Evolutionary conservation across 2,329 filamentous ascomycete genomes (phyloP).

Genomic region (Penicillium sclerotiorum): DNA sequence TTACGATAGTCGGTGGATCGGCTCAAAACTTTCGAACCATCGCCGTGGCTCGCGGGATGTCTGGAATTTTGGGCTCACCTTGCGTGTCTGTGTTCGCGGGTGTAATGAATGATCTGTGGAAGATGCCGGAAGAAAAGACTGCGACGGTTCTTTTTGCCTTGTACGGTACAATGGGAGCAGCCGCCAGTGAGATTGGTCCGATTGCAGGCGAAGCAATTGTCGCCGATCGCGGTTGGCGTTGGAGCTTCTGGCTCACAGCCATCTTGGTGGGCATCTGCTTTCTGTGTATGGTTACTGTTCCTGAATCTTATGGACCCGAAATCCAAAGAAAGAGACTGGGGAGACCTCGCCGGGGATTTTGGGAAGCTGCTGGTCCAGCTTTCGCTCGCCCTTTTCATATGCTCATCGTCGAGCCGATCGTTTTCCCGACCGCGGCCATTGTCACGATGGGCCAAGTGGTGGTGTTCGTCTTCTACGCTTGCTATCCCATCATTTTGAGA

Average conservation of each 20-base stretch:
- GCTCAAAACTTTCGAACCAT: slow-evolving; percentile 6
- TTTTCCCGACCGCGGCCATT: slow-evolving; percentile 11
- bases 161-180: background rate
- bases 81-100: slow-evolving; percentile 9
- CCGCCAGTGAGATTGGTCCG: slow-evolving; percentile 3
- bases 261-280: slow-evolving; percentile 8
- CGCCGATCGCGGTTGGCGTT: slow-evolving; percentile 6
- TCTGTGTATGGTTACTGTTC: slow-evolving; percentile 5
- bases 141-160: slow-evolving; percentile 3
- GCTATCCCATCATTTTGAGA: slow-evolving; percentile 6
- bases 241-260: slow-evolving; percentile 14
- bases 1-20: slow-evolving; percentile 3
- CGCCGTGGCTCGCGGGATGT: slow-evolving; percentile 3
- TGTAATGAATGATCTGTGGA: slow-evolving; percentile 12
- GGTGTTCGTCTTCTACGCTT: slow-evolving; percentile 12
- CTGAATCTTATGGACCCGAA: slow-evolving; percentile 10
- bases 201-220: slow-evolving; percentile 9
- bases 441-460: slow-evolving; percentile 13
- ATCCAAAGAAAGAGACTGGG: slow-evolving; percentile 8
- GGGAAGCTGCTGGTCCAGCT: background rate
- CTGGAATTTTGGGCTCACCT: slow-evolving; percentile 6
- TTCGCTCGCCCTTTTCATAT: slow-evolving; percentile 10
- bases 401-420: slow-evolving; percentile 13
- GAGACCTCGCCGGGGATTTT: background rate
- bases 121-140: slow-evolving; percentile 9